A percentile compares a stretch with the other conserved stretches of the same genome.
These are phyloP conservation scores for Solidago caesia DNA, from an alignment of 129 eudicot species.

Conservation along the genomic window DNA sequence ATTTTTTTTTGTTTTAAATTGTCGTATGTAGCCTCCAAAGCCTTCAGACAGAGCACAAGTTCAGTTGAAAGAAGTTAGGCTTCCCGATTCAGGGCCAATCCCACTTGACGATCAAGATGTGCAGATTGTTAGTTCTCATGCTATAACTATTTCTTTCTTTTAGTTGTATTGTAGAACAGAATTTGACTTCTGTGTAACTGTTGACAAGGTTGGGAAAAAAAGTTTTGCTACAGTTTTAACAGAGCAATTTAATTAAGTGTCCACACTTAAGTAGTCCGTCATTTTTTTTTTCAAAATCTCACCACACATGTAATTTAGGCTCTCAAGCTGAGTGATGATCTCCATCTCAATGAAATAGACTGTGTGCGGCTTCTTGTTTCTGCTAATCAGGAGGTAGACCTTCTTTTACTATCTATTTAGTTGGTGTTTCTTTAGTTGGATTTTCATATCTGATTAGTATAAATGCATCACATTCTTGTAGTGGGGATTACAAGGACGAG, in stretches of 20 bases:
- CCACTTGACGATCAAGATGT: constrained; percentile 98
- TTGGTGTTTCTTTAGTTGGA: constrained; percentile 4
- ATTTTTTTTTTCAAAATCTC: constrained; percentile 7
- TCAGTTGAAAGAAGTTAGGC: constrained; percentile 84
- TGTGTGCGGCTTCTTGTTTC: constrained; percentile 84
- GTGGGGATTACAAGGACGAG: constrained; percentile 91
- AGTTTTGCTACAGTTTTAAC: background rate
- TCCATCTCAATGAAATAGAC: constrained; percentile 93
- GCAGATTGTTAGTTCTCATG: constrained; percentile 66
- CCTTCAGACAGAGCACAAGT: constrained; percentile 87
- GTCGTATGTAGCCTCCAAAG: constrained; percentile 67
- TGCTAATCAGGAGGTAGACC: constrained; percentile 90
- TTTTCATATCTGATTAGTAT: constrained; percentile 22
- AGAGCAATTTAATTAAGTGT: constrained; percentile 14
- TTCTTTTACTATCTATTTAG: constrained; percentile 16
- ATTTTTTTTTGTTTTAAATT: background rate
- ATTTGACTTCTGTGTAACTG: background rate
- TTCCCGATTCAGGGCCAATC: constrained; percentile 76
- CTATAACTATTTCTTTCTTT: constrained; percentile 17
- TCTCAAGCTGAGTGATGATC: constrained; percentile 94
- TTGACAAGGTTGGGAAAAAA: background rate
- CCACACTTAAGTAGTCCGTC: background rate
- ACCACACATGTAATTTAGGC: constrained; percentile 41
- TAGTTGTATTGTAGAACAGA: constrained; percentile 15
- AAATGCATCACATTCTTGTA: constrained; percentile 29